Evolutionary conservation across 257 asterid species (phyloP).

Genomic region (Leptodermis oblonga): DNA sequence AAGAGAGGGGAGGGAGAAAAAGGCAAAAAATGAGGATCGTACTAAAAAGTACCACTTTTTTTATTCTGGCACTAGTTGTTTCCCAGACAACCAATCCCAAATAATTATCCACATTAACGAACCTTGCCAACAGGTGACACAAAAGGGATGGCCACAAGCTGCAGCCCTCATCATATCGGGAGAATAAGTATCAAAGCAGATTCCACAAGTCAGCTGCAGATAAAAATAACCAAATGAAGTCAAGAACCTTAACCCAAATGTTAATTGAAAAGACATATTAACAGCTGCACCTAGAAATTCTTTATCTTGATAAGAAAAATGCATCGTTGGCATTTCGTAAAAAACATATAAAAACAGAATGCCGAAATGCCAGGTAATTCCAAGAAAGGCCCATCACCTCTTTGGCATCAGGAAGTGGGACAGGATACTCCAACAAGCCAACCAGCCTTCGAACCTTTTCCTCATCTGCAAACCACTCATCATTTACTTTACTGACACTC

Average conservation of each 20-base stretch:
- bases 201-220: slow-evolving; percentile 89
- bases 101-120: slow-evolving; percentile 6
- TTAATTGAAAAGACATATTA: background rate
- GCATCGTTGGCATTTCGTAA: background rate
- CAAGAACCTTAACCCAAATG: background rate
- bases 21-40: background rate
- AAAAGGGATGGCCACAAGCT: slow-evolving; percentile 91
- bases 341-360: background rate
- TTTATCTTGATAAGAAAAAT: background rate
- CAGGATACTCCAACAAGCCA: slow-evolving; percentile 70
- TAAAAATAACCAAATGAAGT: slow-evolving; percentile 2
- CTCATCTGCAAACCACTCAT: slow-evolving; percentile 96
- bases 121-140: slow-evolving; percentile 87
- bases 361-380: background rate
- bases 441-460: slow-evolving; percentile 76
- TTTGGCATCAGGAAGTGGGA: slow-evolving; percentile 26
- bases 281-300: slow-evolving; percentile 12
- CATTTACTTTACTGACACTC: slow-evolving; percentile 94
- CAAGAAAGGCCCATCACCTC: slow-evolving; percentile 48
- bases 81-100: slow-evolving; percentile 8
- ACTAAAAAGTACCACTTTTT: background rate
- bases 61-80: background rate
- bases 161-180: slow-evolving; percentile 55
- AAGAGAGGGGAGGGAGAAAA: background rate
- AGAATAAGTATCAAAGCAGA: slow-evolving; percentile 76